Conservation (phyloP, 805 yeast genomes). For the Cyberlindnera euphorbiiphila region DNA sequence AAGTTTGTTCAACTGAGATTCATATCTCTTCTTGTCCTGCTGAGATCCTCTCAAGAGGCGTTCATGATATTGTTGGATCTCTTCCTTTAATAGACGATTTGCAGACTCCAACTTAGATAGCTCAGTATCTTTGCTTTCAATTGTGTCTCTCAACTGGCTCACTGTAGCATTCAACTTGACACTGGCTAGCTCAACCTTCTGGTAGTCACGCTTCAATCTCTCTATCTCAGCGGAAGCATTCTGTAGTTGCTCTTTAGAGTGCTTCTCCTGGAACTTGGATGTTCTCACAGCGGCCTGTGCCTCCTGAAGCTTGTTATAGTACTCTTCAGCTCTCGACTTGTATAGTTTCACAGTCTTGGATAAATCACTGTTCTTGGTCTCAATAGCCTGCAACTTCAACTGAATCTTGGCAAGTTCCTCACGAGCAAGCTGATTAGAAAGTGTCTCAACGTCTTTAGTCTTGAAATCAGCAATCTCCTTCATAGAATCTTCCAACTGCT, state of each 20-base stretch:
- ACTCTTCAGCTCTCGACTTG: constrained; percentile 69
- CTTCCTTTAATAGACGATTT: constrained; percentile 51
- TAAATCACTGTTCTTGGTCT: constrained; percentile 53
- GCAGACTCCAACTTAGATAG: constrained; percentile 45
- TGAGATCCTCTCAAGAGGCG: constrained; percentile 38
- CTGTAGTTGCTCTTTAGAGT: constrained; percentile 46
- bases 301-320: constrained; percentile 65
- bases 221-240: constrained; percentile 47
- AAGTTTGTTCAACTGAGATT: constrained; percentile 49
- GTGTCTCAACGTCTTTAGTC: constrained; percentile 13
- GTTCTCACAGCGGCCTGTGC: constrained; percentile 71
- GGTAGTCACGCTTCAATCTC: constrained; percentile 49
- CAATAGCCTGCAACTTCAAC: constrained; percentile 53
- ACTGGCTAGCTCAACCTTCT: constrained; percentile 48
- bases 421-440: constrained; percentile 27
- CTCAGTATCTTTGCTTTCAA: constrained; percentile 56
- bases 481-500: constrained; percentile 39
- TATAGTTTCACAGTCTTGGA: constrained; percentile 54
- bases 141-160: constrained; percentile 47
- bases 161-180: constrained; percentile 49
- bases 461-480: constrained; percentile 9
- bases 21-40: constrained; percentile 38
- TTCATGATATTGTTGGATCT: constrained; percentile 47
- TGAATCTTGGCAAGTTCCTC: constrained; percentile 45
- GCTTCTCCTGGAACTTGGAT: constrained; percentile 58